phyloP scores from a whole-genome alignment of 352 stramenopile genomes.

The Thraustochytrium sp. region DNA sequence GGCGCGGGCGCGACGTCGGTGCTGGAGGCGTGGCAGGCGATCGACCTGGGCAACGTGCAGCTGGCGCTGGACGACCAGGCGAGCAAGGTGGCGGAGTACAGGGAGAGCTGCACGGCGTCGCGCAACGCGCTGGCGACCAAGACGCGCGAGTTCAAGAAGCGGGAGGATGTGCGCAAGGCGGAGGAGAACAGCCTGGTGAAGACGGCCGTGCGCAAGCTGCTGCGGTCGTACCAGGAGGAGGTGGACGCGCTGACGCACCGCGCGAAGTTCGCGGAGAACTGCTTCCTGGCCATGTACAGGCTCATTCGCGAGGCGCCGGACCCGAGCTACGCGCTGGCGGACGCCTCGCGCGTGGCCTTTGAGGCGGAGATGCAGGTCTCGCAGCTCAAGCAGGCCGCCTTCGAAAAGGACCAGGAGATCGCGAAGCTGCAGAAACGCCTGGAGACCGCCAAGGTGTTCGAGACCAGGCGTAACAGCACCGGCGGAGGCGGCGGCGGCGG shows the following conservation, averaged over 20 bases:
- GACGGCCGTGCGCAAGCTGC: constrained; percentile 55
- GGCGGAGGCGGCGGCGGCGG: not conserved
- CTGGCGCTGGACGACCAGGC: constrained; percentile 35
- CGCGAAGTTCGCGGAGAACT: constrained; percentile 74
- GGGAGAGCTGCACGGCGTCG: constrained; percentile 48
- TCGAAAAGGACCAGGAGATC: constrained; percentile 9
- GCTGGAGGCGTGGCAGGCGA: constrained; percentile 35
- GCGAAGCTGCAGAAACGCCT: constrained; percentile 1
- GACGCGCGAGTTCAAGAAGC: constrained; percentile 70
- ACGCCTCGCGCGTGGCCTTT: not conserved
- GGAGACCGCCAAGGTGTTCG: not conserved
- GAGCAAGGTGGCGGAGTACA: not conserved
- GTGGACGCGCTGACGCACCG: constrained; percentile 72
- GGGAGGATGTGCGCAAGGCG: constrained; percentile 13
- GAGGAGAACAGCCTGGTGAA: constrained; percentile 64
- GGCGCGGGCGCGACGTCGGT: not conserved
- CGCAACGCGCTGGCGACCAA: constrained; percentile 73
- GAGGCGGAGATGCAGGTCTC: not conserved
- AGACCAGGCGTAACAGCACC: not conserved
- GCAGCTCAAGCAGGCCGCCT: not conserved
- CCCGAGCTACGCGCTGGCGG: constrained; percentile 60
- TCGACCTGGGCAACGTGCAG: constrained; percentile 34
- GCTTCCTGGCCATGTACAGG: constrained; percentile 76
- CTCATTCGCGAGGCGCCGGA: constrained; percentile 69
- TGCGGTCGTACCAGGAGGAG: constrained; percentile 75